Evolutionary conservation across 306 rosid species (phyloP).

Genomic region (Chamaecrista fasciculata): DNA sequence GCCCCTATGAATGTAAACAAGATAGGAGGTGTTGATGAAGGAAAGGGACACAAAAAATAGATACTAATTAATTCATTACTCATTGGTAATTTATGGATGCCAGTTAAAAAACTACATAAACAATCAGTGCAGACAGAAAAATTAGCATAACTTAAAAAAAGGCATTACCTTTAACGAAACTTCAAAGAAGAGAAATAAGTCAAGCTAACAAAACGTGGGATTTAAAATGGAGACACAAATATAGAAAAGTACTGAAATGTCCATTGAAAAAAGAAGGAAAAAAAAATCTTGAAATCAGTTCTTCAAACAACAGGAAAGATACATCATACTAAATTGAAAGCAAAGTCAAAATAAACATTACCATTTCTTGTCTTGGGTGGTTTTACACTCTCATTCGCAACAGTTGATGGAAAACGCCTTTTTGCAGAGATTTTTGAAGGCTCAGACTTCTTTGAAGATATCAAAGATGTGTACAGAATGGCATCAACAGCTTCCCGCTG

Average conservation of each 20-base stretch:
- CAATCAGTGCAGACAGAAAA: background rate
- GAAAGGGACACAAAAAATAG: conserved; percentile 3
- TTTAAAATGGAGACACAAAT: background rate
- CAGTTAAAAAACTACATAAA: conserved; percentile 10
- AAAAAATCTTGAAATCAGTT: conserved; percentile 9
- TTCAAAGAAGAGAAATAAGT: background rate
- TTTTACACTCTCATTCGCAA: conserved; percentile 39
- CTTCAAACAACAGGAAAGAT: conserved; percentile 18
- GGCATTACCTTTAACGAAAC: background rate
- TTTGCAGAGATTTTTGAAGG: conserved; percentile 47
- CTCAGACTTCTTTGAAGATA: conserved; percentile 71
- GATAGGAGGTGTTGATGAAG: background rate
- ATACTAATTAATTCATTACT: background rate
- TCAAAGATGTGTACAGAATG: conserved; percentile 74
- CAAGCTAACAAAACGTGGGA: background rate
- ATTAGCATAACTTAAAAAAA: conserved; percentile 6
- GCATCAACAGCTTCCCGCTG: conserved; percentile 94
- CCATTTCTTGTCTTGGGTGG: conserved; percentile 64
- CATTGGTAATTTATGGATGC: background rate
- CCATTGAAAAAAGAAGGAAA: background rate
- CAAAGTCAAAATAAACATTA: conserved; percentile 28
- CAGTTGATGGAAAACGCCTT: conserved; percentile 49
- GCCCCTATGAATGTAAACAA: conserved; percentile 10
- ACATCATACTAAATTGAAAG: conserved; percentile 29
- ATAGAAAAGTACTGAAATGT: conserved; percentile 4